A percentile compares a stretch with the other conserved stretches of the same genome.
Conservation (phyloP, 2,329 filamentous ascomycete species). For the Seiridium unicorne region DNA sequence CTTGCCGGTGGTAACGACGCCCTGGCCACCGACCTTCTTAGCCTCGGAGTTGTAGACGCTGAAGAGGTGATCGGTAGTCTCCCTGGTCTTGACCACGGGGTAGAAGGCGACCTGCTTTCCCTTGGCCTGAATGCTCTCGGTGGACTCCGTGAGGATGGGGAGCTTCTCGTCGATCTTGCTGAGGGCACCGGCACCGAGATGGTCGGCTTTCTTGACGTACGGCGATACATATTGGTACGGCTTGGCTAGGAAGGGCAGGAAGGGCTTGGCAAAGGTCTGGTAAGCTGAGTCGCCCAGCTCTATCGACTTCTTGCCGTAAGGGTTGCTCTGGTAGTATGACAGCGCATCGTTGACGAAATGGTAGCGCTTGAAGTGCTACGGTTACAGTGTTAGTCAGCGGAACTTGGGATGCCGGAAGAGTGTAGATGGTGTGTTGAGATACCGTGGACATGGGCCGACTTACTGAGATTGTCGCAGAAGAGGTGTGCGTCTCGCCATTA, state of each 20-base stretch:
- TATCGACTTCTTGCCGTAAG: constrained; percentile 80
- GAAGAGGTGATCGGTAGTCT: constrained; percentile 62
- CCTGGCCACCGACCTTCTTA: constrained; percentile 63
- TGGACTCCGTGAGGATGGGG: constrained; percentile 74
- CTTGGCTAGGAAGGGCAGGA: constrained; percentile 74
- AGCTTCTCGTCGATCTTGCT: constrained; percentile 67
- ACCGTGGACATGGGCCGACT: constrained; percentile 6
- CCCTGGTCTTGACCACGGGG: constrained; percentile 60
- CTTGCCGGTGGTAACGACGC: constrained; percentile 66
- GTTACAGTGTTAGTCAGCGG: constrained; percentile 2
- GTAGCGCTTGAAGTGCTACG: constrained; percentile 79
- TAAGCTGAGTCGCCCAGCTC: constrained; percentile 74
- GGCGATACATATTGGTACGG: constrained; percentile 82
- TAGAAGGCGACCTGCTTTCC: constrained; percentile 61
- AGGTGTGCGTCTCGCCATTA: constrained; percentile 29
- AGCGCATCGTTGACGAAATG: constrained; percentile 80
- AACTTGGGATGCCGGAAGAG: neutral
- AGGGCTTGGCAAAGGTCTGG: constrained; percentile 71
- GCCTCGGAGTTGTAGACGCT: constrained; percentile 56
- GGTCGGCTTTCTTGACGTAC: constrained; percentile 80
- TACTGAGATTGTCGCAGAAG: constrained; percentile 31
- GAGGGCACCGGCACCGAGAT: constrained; percentile 71
- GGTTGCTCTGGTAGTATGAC: constrained; percentile 75
- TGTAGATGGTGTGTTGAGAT: neutral
- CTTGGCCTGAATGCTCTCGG: constrained; percentile 65